Percentiles rank a stretch among this genome's conserved stretches.
Conservation (phyloP, 345 rosid species). For the Diplotaxis tenuifolia region DNA sequence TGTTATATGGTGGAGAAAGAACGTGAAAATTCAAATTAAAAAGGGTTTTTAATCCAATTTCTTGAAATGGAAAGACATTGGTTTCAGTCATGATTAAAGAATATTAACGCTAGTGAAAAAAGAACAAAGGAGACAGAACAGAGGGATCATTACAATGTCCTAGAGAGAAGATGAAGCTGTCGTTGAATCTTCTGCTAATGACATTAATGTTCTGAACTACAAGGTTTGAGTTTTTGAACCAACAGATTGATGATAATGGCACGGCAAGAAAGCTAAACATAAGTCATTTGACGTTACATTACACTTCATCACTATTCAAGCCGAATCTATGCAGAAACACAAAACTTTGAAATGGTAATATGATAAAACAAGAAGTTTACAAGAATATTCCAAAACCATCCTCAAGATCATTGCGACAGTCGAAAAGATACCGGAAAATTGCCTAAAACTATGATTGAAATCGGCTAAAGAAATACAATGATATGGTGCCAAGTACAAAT, state of each 20-base stretch:
- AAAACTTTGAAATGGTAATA: not conserved
- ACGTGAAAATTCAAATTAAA: constrained; percentile 17
- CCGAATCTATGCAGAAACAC: not conserved
- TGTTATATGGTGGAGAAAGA: constrained; percentile 31
- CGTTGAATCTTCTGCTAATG: constrained; percentile 29
- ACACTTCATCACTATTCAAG: not conserved
- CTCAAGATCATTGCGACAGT: constrained; percentile 26
- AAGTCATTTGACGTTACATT: constrained; percentile 8
- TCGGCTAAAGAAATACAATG: constrained; percentile 31
- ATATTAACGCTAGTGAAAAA: constrained; percentile 29
- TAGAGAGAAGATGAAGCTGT: constrained; percentile 32
- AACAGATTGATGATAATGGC: constrained; percentile 11
- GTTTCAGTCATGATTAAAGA: constrained; percentile 35
- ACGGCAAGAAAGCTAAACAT: constrained; percentile 6
- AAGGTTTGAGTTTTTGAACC: constrained; percentile 20
- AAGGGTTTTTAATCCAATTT: not conserved
- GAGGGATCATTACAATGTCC: constrained; percentile 28
- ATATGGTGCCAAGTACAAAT: constrained; percentile 34
- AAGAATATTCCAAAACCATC: constrained; percentile 9
- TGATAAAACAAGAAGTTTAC: not conserved
- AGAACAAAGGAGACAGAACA: constrained; percentile 21
- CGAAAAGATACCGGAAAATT: not conserved
- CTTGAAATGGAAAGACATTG: constrained; percentile 37
- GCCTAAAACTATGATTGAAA: constrained; percentile 23
- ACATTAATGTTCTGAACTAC: constrained; percentile 25